phyloP scores from a whole-genome alignment of 2,329 filamentous ascomycete species.

The Pseudogymnoascus sp. region DNA sequence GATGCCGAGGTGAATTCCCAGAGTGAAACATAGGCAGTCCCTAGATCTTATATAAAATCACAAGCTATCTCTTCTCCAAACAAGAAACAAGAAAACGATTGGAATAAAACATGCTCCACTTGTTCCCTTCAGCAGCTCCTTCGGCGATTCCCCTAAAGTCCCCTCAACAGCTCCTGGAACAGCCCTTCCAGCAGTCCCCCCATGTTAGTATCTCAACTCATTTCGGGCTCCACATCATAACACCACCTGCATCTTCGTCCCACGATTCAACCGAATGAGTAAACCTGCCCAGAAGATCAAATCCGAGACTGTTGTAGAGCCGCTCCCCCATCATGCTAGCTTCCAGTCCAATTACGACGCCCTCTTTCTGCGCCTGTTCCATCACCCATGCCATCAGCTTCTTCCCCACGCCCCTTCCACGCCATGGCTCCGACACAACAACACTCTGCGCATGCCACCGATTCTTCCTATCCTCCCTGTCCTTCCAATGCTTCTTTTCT shows the following conservation, averaged over 20 bases:
- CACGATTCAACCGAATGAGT: background rate
- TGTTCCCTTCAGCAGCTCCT: background rate
- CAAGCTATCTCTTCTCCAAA: background rate
- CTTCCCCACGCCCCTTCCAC: constrained; percentile 23
- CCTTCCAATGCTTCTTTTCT: constrained; percentile 18
- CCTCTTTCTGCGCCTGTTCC: constrained; percentile 20
- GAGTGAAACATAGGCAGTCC: background rate
- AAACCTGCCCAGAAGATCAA: constrained; percentile 15
- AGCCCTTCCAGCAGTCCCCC: background rate
- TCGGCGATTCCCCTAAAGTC: no score
- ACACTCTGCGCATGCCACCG: constrained; percentile 24
- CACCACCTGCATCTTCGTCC: background rate
- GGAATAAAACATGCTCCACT: background rate
- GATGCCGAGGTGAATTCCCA: background rate
- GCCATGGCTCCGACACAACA: constrained; percentile 20
- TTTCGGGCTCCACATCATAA: constrained; percentile 8
- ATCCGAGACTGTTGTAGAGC: constrained; percentile 23
- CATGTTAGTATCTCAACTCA: background rate
- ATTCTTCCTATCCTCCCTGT: constrained; percentile 16
- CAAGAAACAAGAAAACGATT: background rate
- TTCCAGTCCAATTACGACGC: constrained; percentile 21
- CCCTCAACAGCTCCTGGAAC: background rate
- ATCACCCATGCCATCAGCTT: constrained; percentile 23
- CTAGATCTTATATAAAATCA: background rate
- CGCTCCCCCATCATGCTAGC: constrained; percentile 21